These are phyloP conservation scores for Globisporangium middletonii DNA, from an alignment of 352 stramenopile species.

Conservation along the genomic window DNA sequence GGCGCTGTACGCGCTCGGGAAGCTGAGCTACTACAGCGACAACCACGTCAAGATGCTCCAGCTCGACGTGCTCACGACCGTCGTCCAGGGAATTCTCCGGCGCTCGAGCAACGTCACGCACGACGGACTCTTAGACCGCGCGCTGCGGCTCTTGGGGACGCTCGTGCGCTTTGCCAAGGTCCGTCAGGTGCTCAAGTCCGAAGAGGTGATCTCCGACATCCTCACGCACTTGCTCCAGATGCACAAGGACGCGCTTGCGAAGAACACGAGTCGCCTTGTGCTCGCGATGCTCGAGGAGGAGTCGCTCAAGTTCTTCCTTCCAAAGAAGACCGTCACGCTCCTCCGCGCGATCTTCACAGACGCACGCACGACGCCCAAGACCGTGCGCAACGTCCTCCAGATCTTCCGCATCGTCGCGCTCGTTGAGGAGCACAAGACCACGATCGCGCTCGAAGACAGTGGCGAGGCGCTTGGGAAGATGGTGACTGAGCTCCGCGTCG, in stretches of 20 bases:
- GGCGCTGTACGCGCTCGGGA: conserved; percentile 51
- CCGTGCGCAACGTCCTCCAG: conserved; percentile 50
- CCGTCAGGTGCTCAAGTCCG: conserved; percentile 49
- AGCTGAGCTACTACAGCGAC: conserved; percentile 53
- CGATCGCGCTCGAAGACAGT: conserved; percentile 66
- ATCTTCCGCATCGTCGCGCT: conserved; percentile 50
- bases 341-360: conserved; percentile 54
- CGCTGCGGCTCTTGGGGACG: conserved; percentile 56
- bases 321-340: conserved; percentile 68
- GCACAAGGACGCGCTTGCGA: conserved; percentile 38
- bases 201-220: conserved; percentile 68
- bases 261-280: conserved; percentile 61
- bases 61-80: conserved; percentile 46
- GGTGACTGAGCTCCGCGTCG: conserved; percentile 36
- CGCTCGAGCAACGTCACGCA: conserved; percentile 33
- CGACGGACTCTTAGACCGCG: conserved; percentile 47
- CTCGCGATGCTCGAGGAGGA: conserved; percentile 60
- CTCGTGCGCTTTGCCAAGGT: conserved; percentile 48
- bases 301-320: conserved; percentile 76
- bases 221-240: conserved; percentile 59
- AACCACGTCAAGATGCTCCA: conserved; percentile 63
- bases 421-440: conserved; percentile 75
- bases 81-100: conserved; percentile 44
- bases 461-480: conserved; percentile 41
- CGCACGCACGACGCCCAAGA: conserved; percentile 32